Conservation (phyloP, 164 flowering plant genomes). For the Paratinospora sagittata region DNA sequence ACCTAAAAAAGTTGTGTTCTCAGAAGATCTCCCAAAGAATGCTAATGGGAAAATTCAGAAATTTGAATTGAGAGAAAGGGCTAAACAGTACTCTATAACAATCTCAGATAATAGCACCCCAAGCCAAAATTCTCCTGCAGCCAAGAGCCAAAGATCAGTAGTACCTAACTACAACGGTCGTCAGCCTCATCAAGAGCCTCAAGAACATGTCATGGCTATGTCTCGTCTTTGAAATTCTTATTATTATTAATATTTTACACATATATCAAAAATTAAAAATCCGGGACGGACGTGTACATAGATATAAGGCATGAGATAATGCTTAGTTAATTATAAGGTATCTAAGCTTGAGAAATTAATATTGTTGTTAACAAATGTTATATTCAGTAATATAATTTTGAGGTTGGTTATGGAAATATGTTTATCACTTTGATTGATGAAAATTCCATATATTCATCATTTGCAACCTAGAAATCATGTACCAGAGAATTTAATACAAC, state of each 20-base stretch:
- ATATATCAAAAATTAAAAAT: no score
- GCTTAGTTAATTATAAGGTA: background rate
- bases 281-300: background rate
- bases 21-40: slow-evolving; percentile 63
- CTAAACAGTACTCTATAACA: slow-evolving; percentile 25
- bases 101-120: slow-evolving; percentile 6
- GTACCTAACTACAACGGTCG: background rate
- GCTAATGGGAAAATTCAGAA: slow-evolving; percentile 62
- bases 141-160: slow-evolving; percentile 8
- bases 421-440: no score
- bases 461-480: no score
- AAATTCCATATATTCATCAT: no score
- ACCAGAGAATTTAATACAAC: no score
- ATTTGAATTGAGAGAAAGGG: slow-evolving; percentile 41
- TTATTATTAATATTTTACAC: no score
- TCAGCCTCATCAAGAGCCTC: slow-evolving; percentile 5
- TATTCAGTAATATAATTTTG: no score
- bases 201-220: slow-evolving; percentile 25
- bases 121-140: slow-evolving; percentile 7
- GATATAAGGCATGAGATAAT: background rate
- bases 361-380: no score
- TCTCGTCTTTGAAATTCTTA: slow-evolving; percentile 36
- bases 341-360: background rate
- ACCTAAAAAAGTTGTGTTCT: slow-evolving; percentile 55
- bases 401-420: no score